Conservation (phyloP, 1,139 yeast species). For the Blastobotrys persicus region DNA sequence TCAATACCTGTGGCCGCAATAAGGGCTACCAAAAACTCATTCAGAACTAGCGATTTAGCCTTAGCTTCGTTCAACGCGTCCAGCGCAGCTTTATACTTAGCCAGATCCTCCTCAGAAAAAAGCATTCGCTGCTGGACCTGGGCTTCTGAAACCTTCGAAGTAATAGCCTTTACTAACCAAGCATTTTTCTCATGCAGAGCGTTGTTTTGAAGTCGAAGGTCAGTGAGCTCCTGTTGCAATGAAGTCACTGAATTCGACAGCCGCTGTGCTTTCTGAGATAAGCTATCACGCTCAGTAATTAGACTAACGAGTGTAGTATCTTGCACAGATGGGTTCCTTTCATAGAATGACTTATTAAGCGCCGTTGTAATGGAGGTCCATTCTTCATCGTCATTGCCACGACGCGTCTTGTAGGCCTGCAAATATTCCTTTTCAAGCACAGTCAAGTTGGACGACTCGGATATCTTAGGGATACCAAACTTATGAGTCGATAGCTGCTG, state of each 20-base stretch:
- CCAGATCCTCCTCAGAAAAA: constrained; percentile 17
- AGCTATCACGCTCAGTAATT: constrained; percentile 18
- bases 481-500: constrained; percentile 16
- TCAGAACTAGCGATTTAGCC: constrained; percentile 20
- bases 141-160: constrained; percentile 9
- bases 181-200: constrained; percentile 18
- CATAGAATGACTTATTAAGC: neutral
- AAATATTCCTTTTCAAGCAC: constrained; percentile 21
- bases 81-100: constrained; percentile 13
- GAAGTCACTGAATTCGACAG: constrained; percentile 9
- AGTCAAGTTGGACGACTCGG: constrained; percentile 11
- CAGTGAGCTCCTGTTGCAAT: constrained; percentile 12
- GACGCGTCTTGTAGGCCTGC: constrained; percentile 8
- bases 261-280: constrained; percentile 16
- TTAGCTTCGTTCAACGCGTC: constrained; percentile 15
- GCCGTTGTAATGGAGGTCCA: neutral
- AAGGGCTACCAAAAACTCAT: constrained; percentile 25
- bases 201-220: constrained; percentile 12
- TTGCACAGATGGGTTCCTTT: constrained; percentile 7
- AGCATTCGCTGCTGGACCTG: constrained; percentile 12
- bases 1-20: constrained; percentile 27
- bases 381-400: constrained; percentile 6
- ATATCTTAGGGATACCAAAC: constrained; percentile 24
- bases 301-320: constrained; percentile 14
- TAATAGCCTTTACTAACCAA: constrained; percentile 14